Evolutionary conservation across 2,329 filamentous ascomycete genomes (phyloP).

Genomic region (Cercospora sojina): DNA sequence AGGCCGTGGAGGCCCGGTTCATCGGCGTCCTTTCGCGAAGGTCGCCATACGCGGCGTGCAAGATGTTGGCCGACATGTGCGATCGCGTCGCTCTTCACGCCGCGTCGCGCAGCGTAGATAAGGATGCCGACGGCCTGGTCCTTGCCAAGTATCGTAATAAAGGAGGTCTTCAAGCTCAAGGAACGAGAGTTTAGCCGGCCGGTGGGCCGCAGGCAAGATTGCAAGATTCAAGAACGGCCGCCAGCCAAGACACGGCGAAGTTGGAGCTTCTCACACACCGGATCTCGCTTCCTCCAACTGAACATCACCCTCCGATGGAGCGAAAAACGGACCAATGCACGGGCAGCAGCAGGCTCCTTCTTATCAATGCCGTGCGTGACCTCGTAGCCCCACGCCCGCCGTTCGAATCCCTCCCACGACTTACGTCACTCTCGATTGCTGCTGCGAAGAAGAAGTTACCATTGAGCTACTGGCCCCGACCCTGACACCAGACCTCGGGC

Average conservation of each 20-base stretch:
- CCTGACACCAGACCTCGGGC: background rate
- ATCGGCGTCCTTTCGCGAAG: background rate
- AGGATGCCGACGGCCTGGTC: background rate
- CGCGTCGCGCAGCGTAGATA: conserved; percentile 11
- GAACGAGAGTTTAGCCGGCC: background rate
- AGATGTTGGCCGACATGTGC: background rate
- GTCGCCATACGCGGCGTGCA: background rate
- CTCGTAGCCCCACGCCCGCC: background rate
- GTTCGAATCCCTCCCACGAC: background rate
- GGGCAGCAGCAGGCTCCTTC: background rate
- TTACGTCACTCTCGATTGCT: background rate
- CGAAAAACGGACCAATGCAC: background rate
- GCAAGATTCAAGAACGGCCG: no score
- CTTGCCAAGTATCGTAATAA: background rate
- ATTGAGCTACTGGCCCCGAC: background rate
- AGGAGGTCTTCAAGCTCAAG: background rate
- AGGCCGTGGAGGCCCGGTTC: background rate
- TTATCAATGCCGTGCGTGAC: background rate
- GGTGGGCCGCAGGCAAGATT: conserved; percentile 1
- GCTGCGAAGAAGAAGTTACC: background rate
- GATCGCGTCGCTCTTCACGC: background rate
- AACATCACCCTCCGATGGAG: background rate
- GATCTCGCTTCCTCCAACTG: background rate
- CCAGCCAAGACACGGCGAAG: conserved; percentile 56
- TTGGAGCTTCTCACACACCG: conserved; percentile 41